Evolutionary conservation across 169 alveolate species (phyloP), one percentile per base, ranked within the genome.

Genomic region (Plasmodium coatneyi): DNA sequence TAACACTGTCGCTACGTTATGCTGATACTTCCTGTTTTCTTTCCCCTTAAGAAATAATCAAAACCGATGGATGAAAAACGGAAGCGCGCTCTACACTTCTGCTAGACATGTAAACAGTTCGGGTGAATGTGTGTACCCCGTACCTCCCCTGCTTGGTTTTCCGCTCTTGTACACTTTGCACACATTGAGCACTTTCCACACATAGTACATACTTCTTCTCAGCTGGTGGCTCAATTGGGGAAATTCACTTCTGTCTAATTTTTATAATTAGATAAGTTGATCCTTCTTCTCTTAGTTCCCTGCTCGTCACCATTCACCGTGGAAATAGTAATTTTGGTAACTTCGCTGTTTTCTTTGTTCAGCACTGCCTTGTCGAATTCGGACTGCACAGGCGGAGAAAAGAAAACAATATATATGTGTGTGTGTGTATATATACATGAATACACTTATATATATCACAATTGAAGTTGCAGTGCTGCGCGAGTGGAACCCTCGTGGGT

Each of bases 351-450:
- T 46, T 84, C 93, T 19, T 86, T 86, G 34, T 76, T 76, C 41
- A 86, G 54, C 30, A 86, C 52, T 3, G 93, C 84, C 80, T 86
- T 86, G 70, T 86, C 93, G 43, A 86, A 86, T 39, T 86, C 93
- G 41, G 93, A 86, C 93, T 86, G 80, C 36, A 22, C 56, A 41
- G 30, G 32, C 3, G 54, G 34, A n/a, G 19, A 12, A 76, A 36
- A 76, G n/a, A 12, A 30, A 74, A 34, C 10, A 9, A 80, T 46
- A 28, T 2, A 79, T 79, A 79, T 32, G 43, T 34, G 7, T 46
- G 6, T 2, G 41, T 79, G 41, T 32, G 43, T 34, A 1, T 30
- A 71, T 30, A 71, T 12, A 16, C 30, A 79, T 79, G 72, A 30
- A 16, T n/a, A n/a, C 66, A 12, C 16, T 25, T 30, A 36, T 43